phyloP scores from a whole-genome alignment of 2,329 filamentous ascomycete genomes.

The Talaromyces albobiverticillius region DNA sequence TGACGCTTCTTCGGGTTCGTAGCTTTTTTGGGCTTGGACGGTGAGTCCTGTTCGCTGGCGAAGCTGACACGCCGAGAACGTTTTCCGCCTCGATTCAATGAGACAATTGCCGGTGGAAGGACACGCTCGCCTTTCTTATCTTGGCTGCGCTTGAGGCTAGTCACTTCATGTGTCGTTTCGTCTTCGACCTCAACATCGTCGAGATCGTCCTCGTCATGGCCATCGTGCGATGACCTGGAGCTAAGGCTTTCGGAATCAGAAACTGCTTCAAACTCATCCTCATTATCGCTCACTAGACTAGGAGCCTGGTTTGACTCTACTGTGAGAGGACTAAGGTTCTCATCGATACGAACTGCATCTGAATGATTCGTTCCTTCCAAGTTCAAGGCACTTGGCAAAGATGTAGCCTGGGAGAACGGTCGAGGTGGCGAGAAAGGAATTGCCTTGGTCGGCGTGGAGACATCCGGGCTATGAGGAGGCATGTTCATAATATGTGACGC shows the following conservation, averaged over 20 bases:
- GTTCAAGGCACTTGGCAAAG: slow-evolving; percentile 23
- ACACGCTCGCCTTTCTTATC: slow-evolving; percentile 29
- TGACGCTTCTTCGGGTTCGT: slow-evolving; percentile 23
- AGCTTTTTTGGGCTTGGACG: slow-evolving; percentile 28
- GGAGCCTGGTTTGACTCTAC: slow-evolving; percentile 72
- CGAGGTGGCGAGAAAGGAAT: slow-evolving; percentile 25
- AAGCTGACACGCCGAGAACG: slow-evolving; percentile 39
- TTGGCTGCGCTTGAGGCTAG: slow-evolving; percentile 29
- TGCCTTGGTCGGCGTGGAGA: slow-evolving; percentile 33
- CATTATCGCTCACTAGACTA: slow-evolving; percentile 68
- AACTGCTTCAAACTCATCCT: slow-evolving; percentile 62
- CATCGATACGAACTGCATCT: slow-evolving; percentile 40
- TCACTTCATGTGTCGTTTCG: slow-evolving; percentile 32
- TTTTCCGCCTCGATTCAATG: slow-evolving; percentile 25
- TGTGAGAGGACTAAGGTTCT: slow-evolving; percentile 67
- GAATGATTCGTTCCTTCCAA: slow-evolving; percentile 40
- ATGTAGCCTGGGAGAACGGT: slow-evolving; percentile 36
- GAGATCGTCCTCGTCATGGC: slow-evolving; percentile 54
- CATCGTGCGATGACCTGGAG: slow-evolving; percentile 43
- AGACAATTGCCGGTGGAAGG: slow-evolving; percentile 25
- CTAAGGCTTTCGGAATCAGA: slow-evolving; percentile 63
- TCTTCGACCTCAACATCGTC: slow-evolving; percentile 44
- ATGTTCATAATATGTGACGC: slow-evolving; percentile 31
- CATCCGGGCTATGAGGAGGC: slow-evolving; percentile 42
- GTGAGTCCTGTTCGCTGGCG: slow-evolving; percentile 29